Evolutionary conservation across 164 flowering plant species (phyloP), one percentile per base, ranked within the genome.

Genomic region (Magnolia sinica): DNA sequence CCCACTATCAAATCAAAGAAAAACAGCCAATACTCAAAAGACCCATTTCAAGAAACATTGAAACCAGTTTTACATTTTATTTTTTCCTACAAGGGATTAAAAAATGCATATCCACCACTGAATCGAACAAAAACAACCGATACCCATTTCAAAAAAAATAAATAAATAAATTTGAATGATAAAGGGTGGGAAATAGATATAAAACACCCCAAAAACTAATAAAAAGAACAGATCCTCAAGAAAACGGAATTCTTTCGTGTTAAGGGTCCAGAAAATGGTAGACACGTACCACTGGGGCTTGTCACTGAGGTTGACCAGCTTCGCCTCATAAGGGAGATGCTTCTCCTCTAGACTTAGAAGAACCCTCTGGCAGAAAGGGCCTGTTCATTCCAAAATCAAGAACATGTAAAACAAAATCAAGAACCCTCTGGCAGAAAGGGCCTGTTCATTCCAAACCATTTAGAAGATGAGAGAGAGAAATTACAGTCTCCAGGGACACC

Each of bases 311-410:
- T 90, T 80, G 82, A 93, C 84, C 78, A 92, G 83, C 74, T 88
- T 87, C 72, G 68, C 0, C 79, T 86, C 83, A 83, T 95, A 91
- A 0, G 93, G 88, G 68, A 93, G 61, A 8, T 89, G 83, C 92
- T 95, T 95, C 86, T 92, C 98, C 79, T 95, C 99, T 85, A 95
- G 77, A 24, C 97, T 92, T 23, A 92, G 78, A 22, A 85, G 84
- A 58, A 89, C 95, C 87, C 97, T 89, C 72, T 92, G 96, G 80
- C 83, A 23, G 73, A 96, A 96, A 29, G 86, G 83, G 20, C 86
- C 86, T 84, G 31, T n/a, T 51, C 71, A 20, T 18, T 70, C 24
- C 51, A 50, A 31, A 20, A 31, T 59, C 37, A 7, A 52, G 58
- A 74, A 24, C 70, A 27, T 55, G 27, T 22, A 63, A 73, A 68